Base-by-base conservation (phyloP, 2,329 filamentous ascomycete genomes). In the Emericellopsis cladophorae region DNA sequence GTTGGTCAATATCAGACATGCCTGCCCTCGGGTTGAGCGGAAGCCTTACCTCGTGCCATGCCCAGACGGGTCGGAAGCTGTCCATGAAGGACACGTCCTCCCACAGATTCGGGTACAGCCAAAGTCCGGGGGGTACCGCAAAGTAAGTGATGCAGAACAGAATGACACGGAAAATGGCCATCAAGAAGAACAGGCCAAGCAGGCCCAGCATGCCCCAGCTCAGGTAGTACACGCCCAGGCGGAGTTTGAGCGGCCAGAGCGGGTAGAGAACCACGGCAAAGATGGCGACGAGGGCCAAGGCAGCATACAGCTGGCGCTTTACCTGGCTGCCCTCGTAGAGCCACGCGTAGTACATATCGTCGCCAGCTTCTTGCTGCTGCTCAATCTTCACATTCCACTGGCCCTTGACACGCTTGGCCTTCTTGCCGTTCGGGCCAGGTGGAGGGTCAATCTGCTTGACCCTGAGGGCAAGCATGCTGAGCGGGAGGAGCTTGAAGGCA, bases 41-140 rank as follows among this genome's bases (percentile, higher is more conserved):
- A 12, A 22, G 42, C 62, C 75, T 61, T 57, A 93, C 87, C 76
- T 95, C 89, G 61, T 98, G 92, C 92, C 92, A 98, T 45, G 87
- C 92, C 90, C 92, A 98, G 6, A 95, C 65, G 16, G 92, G 92
- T 56, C 82, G 82, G 74, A 98, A 98, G 54, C 85, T 93, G 59
- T 98, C 92, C 62, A 98, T 83, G 66, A 98, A 96, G 7, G 90
- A 94, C 23, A 98, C 92, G 57, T 98, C 92, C 60, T 98, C 92
- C 68, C 95, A 98, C 16, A 98, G 67, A 57, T 98, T 98, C 38
- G 92, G 92, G 65, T 90, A 98, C 36, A 98, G 72, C 92, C 92
- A 98, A n/a, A 98, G 71, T 53, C 92, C 92, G 3, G 92, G 92
- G 4, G 89, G 68, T 1, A 78, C 71, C 14, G 74, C 71, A 56